Conservation (phyloP, 2,329 filamentous ascomycete species). For the Ophiobolus disseminans region DNA sequence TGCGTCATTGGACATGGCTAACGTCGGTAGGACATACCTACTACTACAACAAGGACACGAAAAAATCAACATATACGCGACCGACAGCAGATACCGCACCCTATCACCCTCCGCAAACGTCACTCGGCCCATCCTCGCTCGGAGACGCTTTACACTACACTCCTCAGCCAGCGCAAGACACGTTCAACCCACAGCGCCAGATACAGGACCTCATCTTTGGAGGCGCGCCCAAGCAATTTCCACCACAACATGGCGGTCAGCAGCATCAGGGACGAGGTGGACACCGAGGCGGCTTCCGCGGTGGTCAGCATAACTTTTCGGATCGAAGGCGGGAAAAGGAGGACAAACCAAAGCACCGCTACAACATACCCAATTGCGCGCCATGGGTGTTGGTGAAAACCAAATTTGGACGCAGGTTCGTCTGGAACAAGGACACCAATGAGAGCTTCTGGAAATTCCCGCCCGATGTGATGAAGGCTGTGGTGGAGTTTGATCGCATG, state of each 20-base stretch:
- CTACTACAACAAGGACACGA: slow-evolving; percentile 83
- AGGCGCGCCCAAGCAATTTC: slow-evolving; percentile 28
- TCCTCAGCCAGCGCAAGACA: slow-evolving; percentile 57
- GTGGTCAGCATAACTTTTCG: slow-evolving; percentile 63
- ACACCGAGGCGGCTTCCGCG: slow-evolving; percentile 45
- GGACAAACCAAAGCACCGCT: slow-evolving; percentile 82
- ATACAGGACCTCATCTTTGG: slow-evolving; percentile 58
- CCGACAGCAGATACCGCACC: slow-evolving; percentile 53
- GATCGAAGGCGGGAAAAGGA: slow-evolving; percentile 70
- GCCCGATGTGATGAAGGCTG: slow-evolving; percentile 79
- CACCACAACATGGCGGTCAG: slow-evolving; percentile 20
- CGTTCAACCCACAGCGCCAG: slow-evolving; percentile 47
- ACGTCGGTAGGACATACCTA: slow-evolving; percentile 73
- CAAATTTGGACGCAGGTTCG: slow-evolving; percentile 86
- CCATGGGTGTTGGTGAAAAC: slow-evolving; percentile 95
- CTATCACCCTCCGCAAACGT: slow-evolving; percentile 3
- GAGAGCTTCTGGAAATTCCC: slow-evolving; percentile 96
- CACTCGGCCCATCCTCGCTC: slow-evolving; percentile 13
- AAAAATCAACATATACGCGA: slow-evolving; percentile 85
- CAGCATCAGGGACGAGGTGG: slow-evolving; percentile 40
- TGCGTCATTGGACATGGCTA: slow-evolving; percentile 29
- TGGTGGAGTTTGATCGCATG: slow-evolving; percentile 70
- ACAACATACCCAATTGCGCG: slow-evolving; percentile 78
- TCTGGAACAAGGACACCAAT: slow-evolving; percentile 84
- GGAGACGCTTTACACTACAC: slow-evolving; percentile 13